Base-by-base conservation (phyloP, 1,139 yeast genomes). In the Nakaseomyces kungkrabaensis region DNA sequence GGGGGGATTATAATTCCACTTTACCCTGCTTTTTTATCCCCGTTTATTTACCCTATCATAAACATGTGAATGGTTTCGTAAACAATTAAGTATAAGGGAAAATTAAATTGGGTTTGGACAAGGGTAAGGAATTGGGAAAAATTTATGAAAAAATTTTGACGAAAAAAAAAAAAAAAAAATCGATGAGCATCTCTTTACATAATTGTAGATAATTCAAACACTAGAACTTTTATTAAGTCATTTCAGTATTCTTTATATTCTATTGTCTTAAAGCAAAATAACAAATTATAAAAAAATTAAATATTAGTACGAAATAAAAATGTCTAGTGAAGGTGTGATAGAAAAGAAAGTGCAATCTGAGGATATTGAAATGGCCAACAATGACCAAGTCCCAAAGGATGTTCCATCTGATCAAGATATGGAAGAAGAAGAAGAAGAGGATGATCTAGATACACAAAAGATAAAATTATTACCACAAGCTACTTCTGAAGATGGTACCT, bases 401-500 rank as follows among this genome's bases (percentile, higher is more conserved):
- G 32, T 11, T 41, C 25, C 34, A 8, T 11, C 24, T 41, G 56
- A 59, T 46, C 65, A 61, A 34, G 56, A 46, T 11, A 58, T 52
- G 33, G 60, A 54, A 33, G 59, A 56, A 26, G 60, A 57, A 10
- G 72, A 65, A 27, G 66, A 60, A 36, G 66, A 64, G 53, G 70
- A 69, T 29, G 68, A 68, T 38, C 56, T 61, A 29, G 74, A 70
- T 51, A 62, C 62, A 24, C 72, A 70, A 46, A 72, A 71, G 62
- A 68, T 71, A 50, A 70, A 66, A 51, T 63, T 71, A 67, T 76
- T 92, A 45, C 95, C 97, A 11, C 96, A 97, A 26, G 81, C 94
- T n/a, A 66, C 67, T 22, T 77, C 96, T 1, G 95, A 87, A 56
- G 97, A 92, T 65, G 97, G 96, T 43, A 79, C 95, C 37, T 92